Conservation (phyloP, 768 basidiomycete species). For the Sarcodon sp. region DNA sequence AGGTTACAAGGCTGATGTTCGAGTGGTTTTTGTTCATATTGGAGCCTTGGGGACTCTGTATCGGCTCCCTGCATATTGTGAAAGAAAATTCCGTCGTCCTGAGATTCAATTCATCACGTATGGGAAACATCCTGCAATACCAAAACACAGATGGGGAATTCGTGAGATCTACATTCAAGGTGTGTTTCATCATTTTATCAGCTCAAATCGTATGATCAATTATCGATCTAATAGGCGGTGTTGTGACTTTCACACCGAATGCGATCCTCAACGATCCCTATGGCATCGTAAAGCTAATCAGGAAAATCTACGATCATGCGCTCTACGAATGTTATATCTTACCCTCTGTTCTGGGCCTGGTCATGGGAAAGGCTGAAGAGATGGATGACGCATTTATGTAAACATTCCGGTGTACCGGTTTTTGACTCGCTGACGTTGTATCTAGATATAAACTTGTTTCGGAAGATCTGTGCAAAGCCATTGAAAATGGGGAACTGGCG, state of each 20-base stretch:
- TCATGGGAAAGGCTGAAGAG: slow-evolving; percentile 25
- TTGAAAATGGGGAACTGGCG: slow-evolving; percentile 45
- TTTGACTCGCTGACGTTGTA: slow-evolving; percentile 15
- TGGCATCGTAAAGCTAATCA: slow-evolving; percentile 34
- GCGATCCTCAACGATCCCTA: slow-evolving; percentile 43
- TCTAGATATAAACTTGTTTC: slow-evolving; percentile 27
- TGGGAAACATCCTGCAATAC: slow-evolving; percentile 45
- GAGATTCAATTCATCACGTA: slow-evolving; percentile 54
- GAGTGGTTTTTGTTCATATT: slow-evolving; percentile 56
- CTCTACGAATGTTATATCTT: slow-evolving; percentile 58
- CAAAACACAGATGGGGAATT: slow-evolving; percentile 44
- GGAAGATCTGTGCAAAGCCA: slow-evolving; percentile 28
- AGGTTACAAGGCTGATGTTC: slow-evolving; percentile 23
- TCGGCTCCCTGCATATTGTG: slow-evolving; percentile 33
- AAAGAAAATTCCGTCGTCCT: slow-evolving; percentile 28
- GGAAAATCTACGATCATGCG: slow-evolving; percentile 42
- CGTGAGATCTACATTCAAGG: slow-evolving; percentile 59
- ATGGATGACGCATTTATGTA: slow-evolving; percentile 20
- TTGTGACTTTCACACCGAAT: slow-evolving; percentile 57
- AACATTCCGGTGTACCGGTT: background rate
- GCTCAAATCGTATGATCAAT: background rate
- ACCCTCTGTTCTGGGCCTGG: slow-evolving; percentile 50
- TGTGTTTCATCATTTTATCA: slow-evolving; percentile 16
- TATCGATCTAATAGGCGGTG: slow-evolving; percentile 36
- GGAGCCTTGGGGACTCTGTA: slow-evolving; percentile 37